Evolutionary conservation across 345 rosid species (phyloP), one percentile per base, ranked within the genome.

Genomic region (Tarenaya hassleriana): DNA sequence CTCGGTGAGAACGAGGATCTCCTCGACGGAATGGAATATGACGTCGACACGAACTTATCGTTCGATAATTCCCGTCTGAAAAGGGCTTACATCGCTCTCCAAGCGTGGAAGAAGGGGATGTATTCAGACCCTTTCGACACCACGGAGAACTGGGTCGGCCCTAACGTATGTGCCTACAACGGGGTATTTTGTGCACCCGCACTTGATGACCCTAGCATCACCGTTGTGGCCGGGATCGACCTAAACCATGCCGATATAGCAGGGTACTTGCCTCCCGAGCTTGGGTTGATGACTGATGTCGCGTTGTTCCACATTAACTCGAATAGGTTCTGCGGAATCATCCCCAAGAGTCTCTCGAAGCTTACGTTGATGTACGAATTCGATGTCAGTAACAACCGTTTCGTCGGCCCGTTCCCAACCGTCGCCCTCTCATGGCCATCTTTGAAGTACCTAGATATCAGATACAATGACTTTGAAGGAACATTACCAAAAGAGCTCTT

Each of bases 221-320:
- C 4, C 0, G 85, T 80, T 1, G 83, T 82, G 0, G 85, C 84
- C 1, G 87, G 95, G 0, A 16, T 85, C 52, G 95, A 85, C 45
- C 75, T 85, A 32, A 85, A 85, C 72, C 67, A 71, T 1, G 83
- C 67, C 0, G 90, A 85, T 64, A 82, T 85, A 7, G 83, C 87
- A 0, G 87, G 87, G 3, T 65, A 75, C 69, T 69, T 85, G 35
- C 90, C 95, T 0, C 15, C 43, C 0, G 94, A 84, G 60, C 42
- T 84, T 4, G 82, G 86, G 21, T 51, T 78, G 41, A 13, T 85
- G n/a, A 58, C 72, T 0, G 95, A 85, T n/a, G 35, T 75, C 20
- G 87, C 90, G 5, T 55, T 85, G 33, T 68, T 85, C 38, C 95
- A 85, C 56, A 41, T 85, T n/a, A 82, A 82, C n/a, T 70, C 81